Percentiles rank a stretch among this genome's conserved stretches.
These are phyloP conservation scores for Aeminium ludgeri DNA, from an alignment of 495 filamentous ascomycete species.

Conservation along the genomic window DNA sequence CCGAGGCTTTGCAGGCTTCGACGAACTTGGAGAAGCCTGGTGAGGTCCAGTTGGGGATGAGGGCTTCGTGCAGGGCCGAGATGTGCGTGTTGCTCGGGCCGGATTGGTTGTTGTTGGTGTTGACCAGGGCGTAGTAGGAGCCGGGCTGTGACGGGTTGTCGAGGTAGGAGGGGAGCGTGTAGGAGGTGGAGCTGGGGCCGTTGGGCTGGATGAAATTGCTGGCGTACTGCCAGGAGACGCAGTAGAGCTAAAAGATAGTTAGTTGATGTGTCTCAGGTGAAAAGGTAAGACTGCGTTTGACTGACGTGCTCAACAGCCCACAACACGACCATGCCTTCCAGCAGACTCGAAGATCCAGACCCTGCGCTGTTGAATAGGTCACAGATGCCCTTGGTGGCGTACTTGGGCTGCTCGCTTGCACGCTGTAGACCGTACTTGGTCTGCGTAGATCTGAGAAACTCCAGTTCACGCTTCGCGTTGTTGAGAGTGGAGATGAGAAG, in stretches of 20 bases:
- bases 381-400: conserved; percentile 34
- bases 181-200: conserved; percentile 5
- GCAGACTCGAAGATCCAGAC: conserved; percentile 28
- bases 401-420: conserved; percentile 25
- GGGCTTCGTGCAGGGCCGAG: conserved; percentile 26
- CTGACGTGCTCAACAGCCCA: conserved; percentile 53
- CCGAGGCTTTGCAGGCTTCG: conserved; percentile 23
- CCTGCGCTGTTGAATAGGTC: conserved; percentile 39
- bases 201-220: conserved; percentile 17
- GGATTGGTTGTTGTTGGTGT: background rate
- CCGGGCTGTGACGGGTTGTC: conserved; percentile 1
- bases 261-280: background rate
- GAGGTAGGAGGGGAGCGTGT: conserved; percentile 13
- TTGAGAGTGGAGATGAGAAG: conserved; percentile 46
- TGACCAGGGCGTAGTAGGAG: conserved; percentile 20
- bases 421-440: conserved; percentile 43
- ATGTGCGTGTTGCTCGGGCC: conserved; percentile 18
- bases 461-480: conserved; percentile 49
- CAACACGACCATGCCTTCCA: conserved; percentile 53
- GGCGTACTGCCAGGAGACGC: conserved; percentile 26
- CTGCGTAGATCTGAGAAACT: conserved; percentile 50
- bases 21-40: conserved; percentile 27
- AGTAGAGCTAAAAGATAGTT: conserved; percentile 20
- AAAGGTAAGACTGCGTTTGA: background rate
- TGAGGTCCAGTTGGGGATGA: conserved; percentile 30